Conservation (phyloP, 179 eudicot genomes). For the Heliamphora pulchella region DNA sequence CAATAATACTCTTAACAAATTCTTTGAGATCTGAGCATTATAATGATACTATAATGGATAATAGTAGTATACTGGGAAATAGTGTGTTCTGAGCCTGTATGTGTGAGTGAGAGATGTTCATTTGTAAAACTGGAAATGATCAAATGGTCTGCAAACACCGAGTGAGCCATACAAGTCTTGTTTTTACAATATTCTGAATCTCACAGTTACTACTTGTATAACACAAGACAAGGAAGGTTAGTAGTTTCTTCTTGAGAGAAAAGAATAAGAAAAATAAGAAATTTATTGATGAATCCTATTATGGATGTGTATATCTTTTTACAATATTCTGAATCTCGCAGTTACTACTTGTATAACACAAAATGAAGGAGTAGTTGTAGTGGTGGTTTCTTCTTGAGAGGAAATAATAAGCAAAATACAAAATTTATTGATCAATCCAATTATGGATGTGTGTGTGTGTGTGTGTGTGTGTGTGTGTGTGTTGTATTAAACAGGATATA, state of each 20-base stretch:
- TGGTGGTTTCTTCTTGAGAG: too few relatives aligned
- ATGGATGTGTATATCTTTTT: background rate
- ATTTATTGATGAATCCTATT: background rate
- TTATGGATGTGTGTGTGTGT: background rate
- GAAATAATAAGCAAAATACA: background rate
- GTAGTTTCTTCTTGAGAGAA: background rate
- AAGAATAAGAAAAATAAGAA: background rate
- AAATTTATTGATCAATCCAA: background rate
- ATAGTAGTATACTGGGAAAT: too few relatives aligned
- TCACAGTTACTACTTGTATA: background rate
- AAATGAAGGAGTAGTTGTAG: background rate
- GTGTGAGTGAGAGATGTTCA: background rate
- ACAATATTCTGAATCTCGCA: background rate
- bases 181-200: background rate
- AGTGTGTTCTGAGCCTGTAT: background rate
- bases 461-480: too few relatives aligned
- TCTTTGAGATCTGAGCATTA: background rate
- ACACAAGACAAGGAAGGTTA: background rate
- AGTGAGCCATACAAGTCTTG: background rate
- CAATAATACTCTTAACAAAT: background rate
- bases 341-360: background rate
- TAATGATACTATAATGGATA: background rate
- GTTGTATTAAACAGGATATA: too few relatives aligned
- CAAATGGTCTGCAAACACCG: background rate
- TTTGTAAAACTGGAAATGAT: background rate